Percentiles rank a stretch among this genome's conserved stretches.
These are phyloP conservation scores for Magnaporthiopsis rhizophila DNA, from an alignment of 2,329 filamentous ascomycete species.

Conservation along the genomic window DNA sequence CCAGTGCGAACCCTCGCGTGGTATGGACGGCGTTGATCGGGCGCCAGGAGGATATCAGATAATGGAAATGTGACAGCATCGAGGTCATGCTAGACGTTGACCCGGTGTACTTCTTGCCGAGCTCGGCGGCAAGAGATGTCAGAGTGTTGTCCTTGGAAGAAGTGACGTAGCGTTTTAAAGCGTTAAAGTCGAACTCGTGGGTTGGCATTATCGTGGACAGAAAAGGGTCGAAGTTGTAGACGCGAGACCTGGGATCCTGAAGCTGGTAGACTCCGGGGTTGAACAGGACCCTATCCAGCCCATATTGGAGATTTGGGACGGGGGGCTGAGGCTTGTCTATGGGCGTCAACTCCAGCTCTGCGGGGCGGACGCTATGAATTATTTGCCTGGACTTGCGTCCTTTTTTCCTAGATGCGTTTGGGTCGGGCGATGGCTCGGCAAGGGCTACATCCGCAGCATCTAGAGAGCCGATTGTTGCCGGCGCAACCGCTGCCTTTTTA, in stretches of 20 bases:
- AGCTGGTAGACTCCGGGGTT: slow-evolving; percentile 89
- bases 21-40: slow-evolving; percentile 57
- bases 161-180: slow-evolving; percentile 79
- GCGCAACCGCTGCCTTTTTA: background rate
- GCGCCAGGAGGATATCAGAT: slow-evolving; percentile 78
- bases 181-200: slow-evolving; percentile 83
- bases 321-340: slow-evolving; percentile 24
- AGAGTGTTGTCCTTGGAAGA: slow-evolving; percentile 77
- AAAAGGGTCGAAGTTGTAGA: slow-evolving; percentile 97
- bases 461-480: background rate
- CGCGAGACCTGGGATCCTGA: slow-evolving; percentile 76
- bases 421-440: too few relatives aligned
- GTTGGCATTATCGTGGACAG: slow-evolving; percentile 89
- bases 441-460: background rate
- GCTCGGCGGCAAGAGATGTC: slow-evolving; percentile 55
- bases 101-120: slow-evolving; percentile 75
- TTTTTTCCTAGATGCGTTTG: background rate
- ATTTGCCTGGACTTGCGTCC: background rate
- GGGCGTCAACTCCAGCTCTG: slow-evolving; percentile 16
- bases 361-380: slow-evolving; percentile 18
- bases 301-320: slow-evolving; percentile 60
- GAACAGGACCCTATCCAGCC: slow-evolving; percentile 85
- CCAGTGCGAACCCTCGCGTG: slow-evolving; percentile 57
- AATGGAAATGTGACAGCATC: slow-evolving; percentile 85
- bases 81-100: slow-evolving; percentile 97